phyloP scores from a whole-genome alignment of 768 basidiomycete species.

The Kwoniella mangroviensis region DNA sequence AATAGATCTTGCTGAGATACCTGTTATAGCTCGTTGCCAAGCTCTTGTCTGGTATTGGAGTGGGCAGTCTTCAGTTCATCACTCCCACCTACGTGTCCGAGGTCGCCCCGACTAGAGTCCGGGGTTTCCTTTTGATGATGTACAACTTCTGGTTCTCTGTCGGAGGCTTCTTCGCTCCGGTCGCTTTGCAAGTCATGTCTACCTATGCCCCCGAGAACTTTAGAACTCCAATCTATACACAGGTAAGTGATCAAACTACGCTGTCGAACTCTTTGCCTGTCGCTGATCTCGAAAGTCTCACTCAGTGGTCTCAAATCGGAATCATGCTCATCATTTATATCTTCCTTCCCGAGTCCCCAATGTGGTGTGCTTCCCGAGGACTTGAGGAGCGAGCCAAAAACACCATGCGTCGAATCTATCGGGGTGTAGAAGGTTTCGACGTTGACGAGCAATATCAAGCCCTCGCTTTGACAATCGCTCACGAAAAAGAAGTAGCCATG shows the following conservation, averaged over 20 bases:
- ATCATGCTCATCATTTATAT: conserved; percentile 31
- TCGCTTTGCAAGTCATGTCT: conserved; percentile 24
- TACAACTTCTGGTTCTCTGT: conserved; percentile 30
- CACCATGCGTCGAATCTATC: conserved; percentile 16
- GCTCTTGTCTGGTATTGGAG: conserved; percentile 27
- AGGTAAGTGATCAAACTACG: conserved; percentile 3
- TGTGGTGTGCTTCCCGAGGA: conserved; percentile 23
- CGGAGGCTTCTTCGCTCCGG: conserved; percentile 23
- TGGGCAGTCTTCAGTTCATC: conserved; percentile 27
- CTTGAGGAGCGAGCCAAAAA: conserved; percentile 18
- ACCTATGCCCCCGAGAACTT: conserved; percentile 22
- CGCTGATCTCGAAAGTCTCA: neutral
- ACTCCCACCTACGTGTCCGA: conserved; percentile 32
- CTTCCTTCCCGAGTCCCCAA: conserved; percentile 27
- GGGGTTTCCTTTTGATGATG: conserved; percentile 27
- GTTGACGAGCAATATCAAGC: conserved; percentile 29
- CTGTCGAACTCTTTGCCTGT: neutral
- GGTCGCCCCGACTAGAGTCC: conserved; percentile 24
- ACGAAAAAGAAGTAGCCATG: conserved; percentile 22
- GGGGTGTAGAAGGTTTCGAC: conserved; percentile 19
- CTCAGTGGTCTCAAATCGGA: conserved; percentile 25
- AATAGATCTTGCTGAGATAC: neutral
- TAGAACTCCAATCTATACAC: conserved; percentile 30
- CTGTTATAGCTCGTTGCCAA: conserved; percentile 18
- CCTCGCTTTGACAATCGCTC: conserved; percentile 19